Percentiles rank a stretch among this genome's conserved stretches.
Conservation (phyloP, 2,329 filamentous ascomycete species). For the Cytospora piceicola region DNA sequence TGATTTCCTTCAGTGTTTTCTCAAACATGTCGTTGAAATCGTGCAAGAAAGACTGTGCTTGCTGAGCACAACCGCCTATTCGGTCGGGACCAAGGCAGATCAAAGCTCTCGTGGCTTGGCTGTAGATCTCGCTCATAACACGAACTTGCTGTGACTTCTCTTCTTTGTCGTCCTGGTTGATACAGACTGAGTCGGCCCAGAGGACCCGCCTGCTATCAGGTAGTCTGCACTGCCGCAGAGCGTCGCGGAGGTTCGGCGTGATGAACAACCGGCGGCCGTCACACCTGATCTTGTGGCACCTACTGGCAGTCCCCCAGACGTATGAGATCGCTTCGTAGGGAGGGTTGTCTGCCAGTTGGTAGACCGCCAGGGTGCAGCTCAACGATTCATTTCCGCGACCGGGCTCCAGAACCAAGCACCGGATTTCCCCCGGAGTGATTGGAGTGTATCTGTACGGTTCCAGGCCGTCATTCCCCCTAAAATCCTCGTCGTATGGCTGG, state of each 20-base stretch:
- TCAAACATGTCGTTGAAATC: background rate
- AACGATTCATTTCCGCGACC: background rate
- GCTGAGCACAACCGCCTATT: background rate
- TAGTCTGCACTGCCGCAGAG: slow-evolving; percentile 3
- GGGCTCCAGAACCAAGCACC: background rate
- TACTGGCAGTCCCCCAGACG: background rate
- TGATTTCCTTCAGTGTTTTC: background rate
- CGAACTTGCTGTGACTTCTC: slow-evolving; percentile 7
- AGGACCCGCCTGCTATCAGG: background rate
- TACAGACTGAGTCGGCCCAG: slow-evolving; percentile 11
- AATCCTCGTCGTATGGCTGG: background rate
- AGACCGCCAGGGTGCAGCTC: background rate
- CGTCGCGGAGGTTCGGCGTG: background rate
- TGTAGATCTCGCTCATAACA: slow-evolving; percentile 4
- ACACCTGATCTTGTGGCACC: background rate
- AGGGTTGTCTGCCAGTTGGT: background rate
- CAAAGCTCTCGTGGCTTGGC: background rate
- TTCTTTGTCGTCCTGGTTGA: background rate
- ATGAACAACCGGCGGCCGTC: slow-evolving; percentile 3
- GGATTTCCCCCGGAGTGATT: background rate
- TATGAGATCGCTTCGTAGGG: slow-evolving; percentile 15
- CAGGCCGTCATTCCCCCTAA: background rate
- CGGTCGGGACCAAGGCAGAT: slow-evolving; percentile 4
- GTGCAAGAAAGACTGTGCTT: background rate
- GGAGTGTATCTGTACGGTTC: background rate